A percentile compares a stretch with the other conserved stretches of the same genome.
phyloP scores from a whole-genome alignment of 441 rosid species.

The Heliophila coronopifolia region DNA sequence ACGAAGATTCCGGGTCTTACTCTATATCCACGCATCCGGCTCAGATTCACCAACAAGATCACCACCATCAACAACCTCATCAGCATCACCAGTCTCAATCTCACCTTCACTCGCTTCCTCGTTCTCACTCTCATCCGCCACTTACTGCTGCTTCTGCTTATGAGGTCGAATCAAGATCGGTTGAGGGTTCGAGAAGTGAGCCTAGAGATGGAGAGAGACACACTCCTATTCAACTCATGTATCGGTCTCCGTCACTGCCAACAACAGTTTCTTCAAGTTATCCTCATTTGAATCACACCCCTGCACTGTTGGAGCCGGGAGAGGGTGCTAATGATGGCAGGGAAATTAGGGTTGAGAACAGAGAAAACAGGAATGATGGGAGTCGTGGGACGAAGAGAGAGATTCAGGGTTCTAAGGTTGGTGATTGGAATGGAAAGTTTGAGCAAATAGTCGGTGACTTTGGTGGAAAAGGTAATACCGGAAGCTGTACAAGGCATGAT shows the following conservation, averaged over 20 bases:
- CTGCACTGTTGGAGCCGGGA: constrained; percentile 48
- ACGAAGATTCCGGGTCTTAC: constrained; percentile 56
- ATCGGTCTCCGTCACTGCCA: constrained; percentile 43
- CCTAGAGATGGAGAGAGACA: constrained; percentile 77
- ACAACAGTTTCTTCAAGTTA: constrained; percentile 42
- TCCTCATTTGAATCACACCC: constrained; percentile 39
- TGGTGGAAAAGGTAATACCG: constrained; percentile 10
- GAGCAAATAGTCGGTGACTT: constrained; percentile 58
- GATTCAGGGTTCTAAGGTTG: constrained; percentile 49
- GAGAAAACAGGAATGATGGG: constrained; percentile 50
- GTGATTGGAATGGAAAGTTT: constrained; percentile 60
- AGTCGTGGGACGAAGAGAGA: constrained; percentile 71
- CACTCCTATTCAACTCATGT: constrained; percentile 62
- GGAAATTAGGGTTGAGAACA: constrained; percentile 48
- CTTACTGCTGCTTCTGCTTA: constrained; percentile 31
- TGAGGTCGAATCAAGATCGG: constrained; percentile 60
- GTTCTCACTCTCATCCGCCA: constrained; percentile 26
- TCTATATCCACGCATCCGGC: constrained; percentile 48
- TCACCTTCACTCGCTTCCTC: constrained; percentile 21
- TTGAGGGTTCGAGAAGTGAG: constrained; percentile 61
- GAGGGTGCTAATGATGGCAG: constrained; percentile 53
- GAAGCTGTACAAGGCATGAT: constrained; percentile 38
- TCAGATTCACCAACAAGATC: constrained; percentile 33
- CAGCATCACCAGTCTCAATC: constrained; percentile 23
- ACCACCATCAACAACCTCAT: constrained; percentile 31